Conservation (phyloP, 805 yeast species). For the Candida patagonica region DNA sequence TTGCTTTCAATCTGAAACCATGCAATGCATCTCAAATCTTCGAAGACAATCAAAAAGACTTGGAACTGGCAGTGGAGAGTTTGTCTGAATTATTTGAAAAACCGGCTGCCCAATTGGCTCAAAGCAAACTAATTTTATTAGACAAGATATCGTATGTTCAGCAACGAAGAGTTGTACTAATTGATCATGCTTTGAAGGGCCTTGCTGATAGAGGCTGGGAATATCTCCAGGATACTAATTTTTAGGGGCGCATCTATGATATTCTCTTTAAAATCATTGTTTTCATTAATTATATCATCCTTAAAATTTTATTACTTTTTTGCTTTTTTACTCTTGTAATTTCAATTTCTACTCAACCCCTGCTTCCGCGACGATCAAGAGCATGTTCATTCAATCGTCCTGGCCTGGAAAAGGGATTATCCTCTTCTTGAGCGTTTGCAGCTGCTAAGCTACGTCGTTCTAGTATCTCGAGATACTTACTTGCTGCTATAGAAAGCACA, state of each 20-base stretch:
- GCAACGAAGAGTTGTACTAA: slow-evolving; percentile 33
- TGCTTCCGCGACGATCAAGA: too few species aligned
- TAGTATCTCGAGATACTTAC: slow-evolving; percentile 19
- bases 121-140: slow-evolving; percentile 31
- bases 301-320: too few species aligned
- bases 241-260: too few species aligned
- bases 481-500: slow-evolving; percentile 33
- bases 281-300: too few species aligned
- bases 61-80: slow-evolving; percentile 60
- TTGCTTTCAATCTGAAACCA: slow-evolving; percentile 55
- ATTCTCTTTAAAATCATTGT: too few species aligned
- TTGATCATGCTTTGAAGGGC: slow-evolving; percentile 38
- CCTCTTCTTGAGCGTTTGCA: too few species aligned
- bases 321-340: too few species aligned
- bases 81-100: slow-evolving; percentile 51
- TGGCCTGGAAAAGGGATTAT: too few species aligned
- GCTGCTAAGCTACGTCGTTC: too few species aligned
- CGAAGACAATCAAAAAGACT: slow-evolving; percentile 59
- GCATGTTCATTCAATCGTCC: too few species aligned
- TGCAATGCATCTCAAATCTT: slow-evolving; percentile 51
- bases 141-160: slow-evolving; percentile 36
- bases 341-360: too few species aligned
- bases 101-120: slow-evolving; percentile 28
- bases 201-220: slow-evolving; percentile 32
- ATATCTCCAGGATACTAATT: slow-evolving; percentile 18